Conservation (phyloP, 371 early-diverging fungal genomes). For the Syncephalastrum sp. region DNA sequence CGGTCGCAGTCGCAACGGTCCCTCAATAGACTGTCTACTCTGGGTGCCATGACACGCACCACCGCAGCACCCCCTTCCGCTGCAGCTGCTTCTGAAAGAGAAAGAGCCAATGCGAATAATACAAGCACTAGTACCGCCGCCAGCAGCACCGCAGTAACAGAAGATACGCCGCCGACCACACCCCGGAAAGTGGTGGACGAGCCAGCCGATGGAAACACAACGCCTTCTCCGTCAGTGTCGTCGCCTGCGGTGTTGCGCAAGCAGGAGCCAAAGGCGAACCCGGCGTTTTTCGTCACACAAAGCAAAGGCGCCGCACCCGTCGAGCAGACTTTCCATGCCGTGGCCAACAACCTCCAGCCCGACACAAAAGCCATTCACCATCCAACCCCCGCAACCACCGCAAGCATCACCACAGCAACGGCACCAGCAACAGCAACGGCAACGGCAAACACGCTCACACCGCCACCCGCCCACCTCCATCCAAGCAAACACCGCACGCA, state of each 20-base stretch:
- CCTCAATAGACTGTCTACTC: slow-evolving; percentile 13
- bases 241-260: slow-evolving; percentile 14
- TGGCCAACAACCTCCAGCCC: slow-evolving; percentile 27
- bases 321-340: slow-evolving; percentile 36
- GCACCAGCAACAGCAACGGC: background rate
- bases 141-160: slow-evolving; percentile 3
- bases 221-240: slow-evolving; percentile 11
- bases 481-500: background rate
- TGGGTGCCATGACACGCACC: slow-evolving; percentile 12
- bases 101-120: too few relatives aligned
- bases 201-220: background rate
- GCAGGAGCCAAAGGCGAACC: slow-evolving; percentile 5
- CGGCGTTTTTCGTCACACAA: slow-evolving; percentile 9
- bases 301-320: slow-evolving; percentile 30
- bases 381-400: background rate
- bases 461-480: too few relatives aligned
- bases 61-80: slow-evolving; percentile 15
- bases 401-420: too few relatives aligned
- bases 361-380: slow-evolving; percentile 1
- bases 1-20: slow-evolving; percentile 42
- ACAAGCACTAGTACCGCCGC: background rate
- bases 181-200: slow-evolving; percentile 3
- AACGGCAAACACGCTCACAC: too few relatives aligned
- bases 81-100: too few relatives aligned
- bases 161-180: slow-evolving; percentile 14